Base-by-base conservation (phyloP, 371 early-diverging fungal genomes). In the Saksenaea oblongispora region DNA sequence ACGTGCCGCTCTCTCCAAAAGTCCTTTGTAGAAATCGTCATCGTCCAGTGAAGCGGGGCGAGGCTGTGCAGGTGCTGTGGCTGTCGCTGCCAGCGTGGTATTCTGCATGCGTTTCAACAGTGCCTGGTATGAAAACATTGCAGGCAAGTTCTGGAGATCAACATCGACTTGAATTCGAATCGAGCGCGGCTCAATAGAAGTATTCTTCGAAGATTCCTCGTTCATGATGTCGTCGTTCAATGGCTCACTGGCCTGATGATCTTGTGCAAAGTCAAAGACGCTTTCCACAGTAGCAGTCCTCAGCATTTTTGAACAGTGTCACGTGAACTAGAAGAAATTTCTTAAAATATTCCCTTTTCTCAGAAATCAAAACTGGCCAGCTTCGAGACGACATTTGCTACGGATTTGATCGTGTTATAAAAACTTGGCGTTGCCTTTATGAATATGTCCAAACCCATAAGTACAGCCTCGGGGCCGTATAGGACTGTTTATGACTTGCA, bases 121-220 rank as follows among this genome's bases (percentile, higher is more conserved):
- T 13, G 63, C 69, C 27, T 54, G 63, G 31, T 68, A 68, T 5
- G 69, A 68, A 36, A 68, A 59, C 34, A 68, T 57, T 2, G 64
- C 53, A 28, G 69, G 69, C 41, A 53, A 44, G 11, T 59, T 35
- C 26, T 59, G 53, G 37, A 55, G 26, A 39, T 65, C 59, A 13
- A 68, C 13, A 39, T 58, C 55, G 31, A 68, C 58, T 24, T 55
- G 27, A 17, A 62, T 34, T 2, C 62, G 67, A 10, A 17, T 47
- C 27, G 51, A 47, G 51, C 24, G 51, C 11, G 17, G 17, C 10
- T 47, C n/a, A 28, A 1, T 37, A 15, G 26, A 27, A 13, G 37
- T 8, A 13, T 5, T 9, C 62, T 37, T n/a, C 54, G 24, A 11
- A 47, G 11, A 39, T 1, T 62, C 18, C 22, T 31, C n/a, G 22